Evolutionary conservation across 495 filamentous ascomycete genomes (phyloP).

Genomic region (Achaetomiella virescens): DNA sequence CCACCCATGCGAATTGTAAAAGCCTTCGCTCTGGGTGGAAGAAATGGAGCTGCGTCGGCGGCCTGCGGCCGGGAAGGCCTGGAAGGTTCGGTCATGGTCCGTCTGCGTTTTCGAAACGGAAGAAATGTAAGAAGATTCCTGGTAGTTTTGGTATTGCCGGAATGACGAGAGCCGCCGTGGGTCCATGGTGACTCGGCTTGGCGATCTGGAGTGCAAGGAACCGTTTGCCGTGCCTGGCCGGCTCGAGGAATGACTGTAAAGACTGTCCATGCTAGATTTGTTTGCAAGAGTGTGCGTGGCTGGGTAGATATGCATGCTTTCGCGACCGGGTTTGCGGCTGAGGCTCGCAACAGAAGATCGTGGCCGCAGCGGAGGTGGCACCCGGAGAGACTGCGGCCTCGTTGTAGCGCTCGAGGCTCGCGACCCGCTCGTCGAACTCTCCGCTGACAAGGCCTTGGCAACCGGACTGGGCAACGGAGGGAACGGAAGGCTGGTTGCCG

Average conservation of each 20-base stretch:
- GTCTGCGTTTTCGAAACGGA: conserved; percentile 30
- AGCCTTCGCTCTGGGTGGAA: conserved; percentile 19
- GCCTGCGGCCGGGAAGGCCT: conserved; percentile 24
- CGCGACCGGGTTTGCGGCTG: conserved; percentile 28
- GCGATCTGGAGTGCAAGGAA: background rate
- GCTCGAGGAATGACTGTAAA: conserved; percentile 25
- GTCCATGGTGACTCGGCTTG: conserved; percentile 14
- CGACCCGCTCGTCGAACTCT: conserved; percentile 18
- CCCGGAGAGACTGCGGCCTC: conserved; percentile 31
- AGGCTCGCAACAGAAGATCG: conserved; percentile 32
- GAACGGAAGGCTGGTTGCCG: conserved; percentile 18
- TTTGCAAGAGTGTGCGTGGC: conserved; percentile 19
- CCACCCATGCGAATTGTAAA: conserved; percentile 19
- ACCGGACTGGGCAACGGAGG: conserved; percentile 23
- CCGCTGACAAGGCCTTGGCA: conserved; percentile 21
- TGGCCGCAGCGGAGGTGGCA: conserved; percentile 35
- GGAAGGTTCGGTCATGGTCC: conserved; percentile 27
- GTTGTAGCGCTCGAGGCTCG: conserved; percentile 34
- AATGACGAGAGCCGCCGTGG: conserved; percentile 22
- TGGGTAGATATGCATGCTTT: conserved; percentile 28
- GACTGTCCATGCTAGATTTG: conserved; percentile 30
- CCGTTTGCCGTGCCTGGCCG: conserved; percentile 2
- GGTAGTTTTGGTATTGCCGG: conserved; percentile 13
- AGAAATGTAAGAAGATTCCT: conserved; percentile 8
- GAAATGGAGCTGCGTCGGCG: conserved; percentile 28